Evolutionary conservation across 2,329 filamentous ascomycete genomes (phyloP).

Genomic region (Sporothrix phasma): DNA sequence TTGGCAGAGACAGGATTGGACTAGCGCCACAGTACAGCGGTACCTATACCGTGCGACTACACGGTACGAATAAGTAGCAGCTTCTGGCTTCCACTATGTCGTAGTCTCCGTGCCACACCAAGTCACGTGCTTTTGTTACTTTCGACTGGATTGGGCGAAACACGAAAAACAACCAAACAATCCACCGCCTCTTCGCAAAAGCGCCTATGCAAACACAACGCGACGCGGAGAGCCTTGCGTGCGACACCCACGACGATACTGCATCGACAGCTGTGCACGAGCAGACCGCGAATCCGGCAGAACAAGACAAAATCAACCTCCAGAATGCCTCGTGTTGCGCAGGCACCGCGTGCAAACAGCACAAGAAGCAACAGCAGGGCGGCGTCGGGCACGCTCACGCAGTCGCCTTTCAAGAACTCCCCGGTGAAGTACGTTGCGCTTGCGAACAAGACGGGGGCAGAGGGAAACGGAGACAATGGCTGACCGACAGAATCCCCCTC

Average conservation of each 20-base stretch:
- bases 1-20: background rate
- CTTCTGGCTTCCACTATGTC: background rate
- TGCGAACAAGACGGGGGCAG: background rate
- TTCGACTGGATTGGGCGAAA: constrained; percentile 16
- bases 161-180: constrained; percentile 14
- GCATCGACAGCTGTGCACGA: background rate
- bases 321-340: constrained; percentile 48
- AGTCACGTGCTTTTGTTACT: constrained; percentile 23
- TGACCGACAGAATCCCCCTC: constrained; percentile 63
- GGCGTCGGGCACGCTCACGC: constrained; percentile 36
- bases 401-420: constrained; percentile 49
- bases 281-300: constrained; percentile 1
- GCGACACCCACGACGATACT: background rate
- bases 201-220: background rate
- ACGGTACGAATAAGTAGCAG: background rate
- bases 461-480: background rate
- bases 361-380: constrained; percentile 30
- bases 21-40: background rate
- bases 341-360: constrained; percentile 40
- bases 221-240: constrained; percentile 6
- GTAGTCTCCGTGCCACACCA: background rate
- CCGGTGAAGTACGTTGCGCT: constrained; percentile 42
- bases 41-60: background rate
- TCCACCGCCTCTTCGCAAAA: background rate
- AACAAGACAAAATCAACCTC: constrained; percentile 14